Percentiles rank a stretch among this genome's conserved stretches.
Conservation (phyloP, 148 eudicot genomes). For the Fagopyrum esculentum region DNA sequence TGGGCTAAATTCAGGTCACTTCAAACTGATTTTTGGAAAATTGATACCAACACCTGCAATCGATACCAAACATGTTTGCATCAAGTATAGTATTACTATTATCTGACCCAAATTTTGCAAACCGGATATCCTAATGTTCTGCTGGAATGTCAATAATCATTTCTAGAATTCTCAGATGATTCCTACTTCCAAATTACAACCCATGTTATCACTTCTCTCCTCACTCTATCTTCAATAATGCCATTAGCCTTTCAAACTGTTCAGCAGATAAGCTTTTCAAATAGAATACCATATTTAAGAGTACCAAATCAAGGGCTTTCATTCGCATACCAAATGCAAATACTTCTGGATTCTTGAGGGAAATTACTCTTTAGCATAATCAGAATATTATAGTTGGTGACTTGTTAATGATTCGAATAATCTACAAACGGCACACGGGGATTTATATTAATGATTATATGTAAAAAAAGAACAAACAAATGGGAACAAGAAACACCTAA, state of each 20-base stretch:
- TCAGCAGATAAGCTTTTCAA: not conserved
- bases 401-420: too few relatives aligned
- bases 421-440: not conserved
- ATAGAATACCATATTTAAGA: not conserved
- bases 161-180: not conserved
- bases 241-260: not conserved
- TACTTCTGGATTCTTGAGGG: not conserved
- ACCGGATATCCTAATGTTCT: too few relatives aligned
- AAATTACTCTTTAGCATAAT: not conserved
- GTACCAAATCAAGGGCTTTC: not conserved
- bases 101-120: too few relatives aligned
- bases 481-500: not conserved
- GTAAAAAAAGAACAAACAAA: not conserved
- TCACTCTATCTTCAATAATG: not conserved
- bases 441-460: not conserved
- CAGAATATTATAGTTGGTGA: too few relatives aligned
- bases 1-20: too few relatives aligned
- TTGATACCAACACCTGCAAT: too few relatives aligned
- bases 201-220: not conserved
- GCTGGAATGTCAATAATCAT: too few relatives aligned
- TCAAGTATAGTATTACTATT: too few relatives aligned
- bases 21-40: too few relatives aligned
- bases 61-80: too few relatives aligned
- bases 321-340: not conserved
- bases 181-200: not conserved